Percentiles rank a stretch among this genome's conserved stretches.
These are phyloP conservation scores for Immersiella caudata DNA, from an alignment of 495 filamentous ascomycete genomes.

Conservation along the genomic window DNA sequence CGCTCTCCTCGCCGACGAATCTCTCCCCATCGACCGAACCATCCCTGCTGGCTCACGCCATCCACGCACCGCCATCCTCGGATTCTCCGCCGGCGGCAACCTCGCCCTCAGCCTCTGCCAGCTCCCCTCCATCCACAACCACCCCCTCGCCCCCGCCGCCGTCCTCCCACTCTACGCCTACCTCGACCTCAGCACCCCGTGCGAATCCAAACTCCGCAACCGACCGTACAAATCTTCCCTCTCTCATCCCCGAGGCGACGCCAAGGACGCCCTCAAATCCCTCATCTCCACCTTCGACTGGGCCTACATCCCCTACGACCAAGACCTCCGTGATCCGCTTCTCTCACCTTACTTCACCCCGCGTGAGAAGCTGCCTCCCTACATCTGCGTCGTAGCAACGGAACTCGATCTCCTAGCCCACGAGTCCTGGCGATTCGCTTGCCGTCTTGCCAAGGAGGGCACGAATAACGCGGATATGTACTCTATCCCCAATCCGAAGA, in stretches of 20 bases:
- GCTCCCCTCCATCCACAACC: conserved; percentile 32
- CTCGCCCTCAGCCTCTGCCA: conserved; percentile 36
- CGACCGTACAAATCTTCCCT: conserved; percentile 38
- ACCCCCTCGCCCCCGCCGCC: conserved; percentile 29
- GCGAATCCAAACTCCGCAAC: conserved; percentile 31
- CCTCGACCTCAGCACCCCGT: conserved; percentile 31
- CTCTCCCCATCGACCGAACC: conserved; percentile 37
- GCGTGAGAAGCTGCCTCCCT: conserved; percentile 34
- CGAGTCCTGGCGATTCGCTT: conserved; percentile 39
- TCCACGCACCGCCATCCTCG: conserved; percentile 33
- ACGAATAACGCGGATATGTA: conserved; percentile 23
- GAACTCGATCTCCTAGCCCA: conserved; percentile 50
- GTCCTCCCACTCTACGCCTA: conserved; percentile 34
- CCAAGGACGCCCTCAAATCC: conserved; percentile 27
- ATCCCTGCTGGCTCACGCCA: neutral
- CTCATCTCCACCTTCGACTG: conserved; percentile 33
- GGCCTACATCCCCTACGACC: conserved; percentile 36
- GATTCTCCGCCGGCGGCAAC: conserved; percentile 40
- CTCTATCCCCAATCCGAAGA: conserved; percentile 25
- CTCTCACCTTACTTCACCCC: conserved; percentile 35
- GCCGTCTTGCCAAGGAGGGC: conserved; percentile 29
- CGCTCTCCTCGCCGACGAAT: conserved; percentile 35
- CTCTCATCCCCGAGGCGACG: conserved; percentile 17
- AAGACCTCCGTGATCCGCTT: conserved; percentile 34
- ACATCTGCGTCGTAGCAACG: conserved; percentile 52